Base-by-base conservation (phyloP, 345 rosid species). In the Trapa bicornis region DNA sequence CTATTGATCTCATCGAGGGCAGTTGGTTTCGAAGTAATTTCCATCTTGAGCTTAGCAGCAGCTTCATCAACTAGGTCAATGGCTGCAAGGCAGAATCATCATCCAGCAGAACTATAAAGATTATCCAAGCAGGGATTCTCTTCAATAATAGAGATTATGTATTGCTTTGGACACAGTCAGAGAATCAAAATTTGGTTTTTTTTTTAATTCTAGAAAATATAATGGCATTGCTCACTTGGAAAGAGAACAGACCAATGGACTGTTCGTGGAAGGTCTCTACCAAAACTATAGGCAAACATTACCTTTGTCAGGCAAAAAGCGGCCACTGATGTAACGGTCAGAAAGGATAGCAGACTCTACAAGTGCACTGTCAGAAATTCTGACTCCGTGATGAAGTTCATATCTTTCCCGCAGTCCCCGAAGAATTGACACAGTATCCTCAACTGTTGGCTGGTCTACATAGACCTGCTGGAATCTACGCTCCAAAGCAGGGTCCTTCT, bases 41-140 rank as follows among this genome's bases (percentile, higher is more conserved):
- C 99, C 99, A 95, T 95, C 77, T 95, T 95, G 79, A 95, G 70
- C 76, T 95, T 95, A 48, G 99, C 98, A 5, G 98, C 99, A 35
- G 99, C 99, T 84, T 95, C 99, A 76, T 95, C 99, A 65, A 95
- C 99, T 65, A 95, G 81, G 77, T 95, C 99, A 76, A 95, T 95
- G 67, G 99, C 99, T 95, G 87, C 81, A 73, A 63, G 62, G 64
- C 37, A 4, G 0, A 47, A 58, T 22, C 33, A 29, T 14, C 47
- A 37, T 13, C 8, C 22, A 62, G 13, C 45, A 62, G 16, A 5
- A 8, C 37, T 37, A 45, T n/a, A 37, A 60, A 1, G 43, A 37
- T 6, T 2, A 13, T 37, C 12, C 1, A 16, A 50, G 56, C 11
- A n/a, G 60, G n/a, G 6, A 17, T 54, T 54, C 35, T 54, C 29